Percentiles rank a stretch among this genome's conserved stretches.
Conservation (phyloP, 768 basidiomycete genomes). For the Pleurotus tuoliensis region DNA sequence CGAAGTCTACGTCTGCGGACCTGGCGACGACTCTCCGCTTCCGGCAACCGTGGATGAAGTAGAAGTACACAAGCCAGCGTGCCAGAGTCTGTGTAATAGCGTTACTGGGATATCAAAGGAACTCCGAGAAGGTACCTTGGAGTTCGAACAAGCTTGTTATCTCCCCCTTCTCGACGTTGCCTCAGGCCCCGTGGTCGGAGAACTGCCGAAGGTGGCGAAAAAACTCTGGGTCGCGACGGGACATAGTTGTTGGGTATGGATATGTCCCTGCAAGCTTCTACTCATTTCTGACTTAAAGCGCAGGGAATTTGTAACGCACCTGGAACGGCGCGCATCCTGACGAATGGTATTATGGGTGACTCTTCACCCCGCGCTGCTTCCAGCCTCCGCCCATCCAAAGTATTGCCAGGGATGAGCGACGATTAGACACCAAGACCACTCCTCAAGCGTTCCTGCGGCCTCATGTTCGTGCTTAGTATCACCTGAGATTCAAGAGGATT, state of each 20-base stretch:
- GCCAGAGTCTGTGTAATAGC: conserved; percentile 49
- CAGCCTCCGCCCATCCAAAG: background rate
- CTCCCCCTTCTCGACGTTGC: conserved; percentile 53
- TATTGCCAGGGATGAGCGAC: background rate
- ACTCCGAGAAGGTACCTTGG: conserved; percentile 49
- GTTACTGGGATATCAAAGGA: conserved; percentile 60
- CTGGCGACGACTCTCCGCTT: conserved; percentile 68
- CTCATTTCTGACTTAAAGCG: conserved; percentile 6
- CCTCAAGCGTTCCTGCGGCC: too few species aligned
- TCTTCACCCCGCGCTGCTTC: background rate
- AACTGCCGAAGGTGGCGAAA: conserved; percentile 47
- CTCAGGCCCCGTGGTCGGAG: conserved; percentile 73
- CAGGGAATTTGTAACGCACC: conserved; percentile 82
- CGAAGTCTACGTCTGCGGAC: conserved; percentile 76
- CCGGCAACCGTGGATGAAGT: conserved; percentile 75
- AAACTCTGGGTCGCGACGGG: conserved; percentile 74
- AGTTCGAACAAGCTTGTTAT: conserved; percentile 67
- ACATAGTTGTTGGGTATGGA: conserved; percentile 74
- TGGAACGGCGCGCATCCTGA: conserved; percentile 72
- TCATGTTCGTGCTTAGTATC: too few species aligned
- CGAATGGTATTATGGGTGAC: conserved; percentile 70
- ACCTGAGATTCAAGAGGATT: background rate
- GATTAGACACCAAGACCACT: too few species aligned
- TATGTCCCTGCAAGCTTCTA: background rate
- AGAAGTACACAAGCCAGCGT: conserved; percentile 48